Conservation (phyloP, 495 filamentous ascomycete genomes). For the Letharia columbiana region DNA sequence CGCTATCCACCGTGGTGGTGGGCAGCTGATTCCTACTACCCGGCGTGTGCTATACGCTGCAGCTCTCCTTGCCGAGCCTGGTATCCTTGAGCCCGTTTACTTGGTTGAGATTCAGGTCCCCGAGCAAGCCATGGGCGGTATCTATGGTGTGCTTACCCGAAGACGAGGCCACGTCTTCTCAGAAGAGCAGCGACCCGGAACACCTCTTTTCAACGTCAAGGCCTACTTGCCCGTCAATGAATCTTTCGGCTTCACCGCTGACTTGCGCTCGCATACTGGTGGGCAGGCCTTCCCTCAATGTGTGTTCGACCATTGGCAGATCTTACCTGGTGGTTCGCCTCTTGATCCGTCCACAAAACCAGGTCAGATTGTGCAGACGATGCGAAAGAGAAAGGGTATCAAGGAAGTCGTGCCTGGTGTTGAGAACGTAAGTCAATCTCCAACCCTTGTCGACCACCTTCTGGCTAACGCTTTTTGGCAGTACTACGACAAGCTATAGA, state of each 20-base stretch:
- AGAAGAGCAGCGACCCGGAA: constrained; percentile 96
- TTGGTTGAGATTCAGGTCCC: constrained; percentile 98
- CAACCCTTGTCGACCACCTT: neutral
- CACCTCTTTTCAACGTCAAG: constrained; percentile 99
- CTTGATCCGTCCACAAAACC: constrained; percentile 79
- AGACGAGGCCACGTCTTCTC: constrained; percentile 97
- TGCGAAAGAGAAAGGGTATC: constrained; percentile 99
- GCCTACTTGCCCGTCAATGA: constrained; percentile 99
- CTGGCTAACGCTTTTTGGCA: constrained; percentile 49
- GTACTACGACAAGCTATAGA: constrained; percentile 99
- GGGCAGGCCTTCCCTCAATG: constrained; percentile 98
- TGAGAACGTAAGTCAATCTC: constrained; percentile 74
- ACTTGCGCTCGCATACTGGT: constrained; percentile 86
- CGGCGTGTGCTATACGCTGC: constrained; percentile 96
- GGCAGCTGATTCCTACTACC: constrained; percentile 95
- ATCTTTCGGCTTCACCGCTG: constrained; percentile 98
- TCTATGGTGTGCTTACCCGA: constrained; percentile 98
- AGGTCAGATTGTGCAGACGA: constrained; percentile 74
- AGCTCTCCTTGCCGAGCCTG: constrained; percentile 80
- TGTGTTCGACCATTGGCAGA: constrained; percentile 97
- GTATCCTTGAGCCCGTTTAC: constrained; percentile 94
- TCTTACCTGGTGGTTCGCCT: constrained; percentile 87
- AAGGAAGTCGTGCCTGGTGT: constrained; percentile 85
- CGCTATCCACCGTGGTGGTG: constrained; percentile 99
- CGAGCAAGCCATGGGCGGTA: constrained; percentile 98